A percentile compares a stretch with the other conserved stretches of the same genome.
These are phyloP conservation scores for Melocanna baccifera DNA, from an alignment of 176 grass and related monocot species.

Conservation along the genomic window DNA sequence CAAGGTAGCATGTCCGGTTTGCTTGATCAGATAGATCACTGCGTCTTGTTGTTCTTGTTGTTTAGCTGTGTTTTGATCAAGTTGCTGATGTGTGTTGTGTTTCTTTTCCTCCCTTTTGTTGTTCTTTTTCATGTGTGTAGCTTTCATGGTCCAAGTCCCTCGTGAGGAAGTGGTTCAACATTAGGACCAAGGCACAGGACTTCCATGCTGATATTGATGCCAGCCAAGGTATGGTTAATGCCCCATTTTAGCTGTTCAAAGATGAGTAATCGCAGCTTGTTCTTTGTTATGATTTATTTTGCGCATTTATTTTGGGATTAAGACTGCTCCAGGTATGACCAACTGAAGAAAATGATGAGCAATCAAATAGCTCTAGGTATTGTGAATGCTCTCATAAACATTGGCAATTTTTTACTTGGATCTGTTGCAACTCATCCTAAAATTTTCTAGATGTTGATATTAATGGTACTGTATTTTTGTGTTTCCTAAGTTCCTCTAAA, in stretches of 20 bases:
- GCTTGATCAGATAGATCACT: not conserved
- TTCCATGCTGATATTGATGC: slow-evolving; percentile 72
- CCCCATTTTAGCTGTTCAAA: slow-evolving; percentile 26
- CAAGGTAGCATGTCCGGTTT: slow-evolving; percentile 48
- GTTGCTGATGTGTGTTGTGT: slow-evolving; percentile 31
- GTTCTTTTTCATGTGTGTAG: slow-evolving; percentile 39
- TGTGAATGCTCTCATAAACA: not conserved
- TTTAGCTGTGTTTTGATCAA: slow-evolving; percentile 20
- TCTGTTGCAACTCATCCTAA: not conserved
- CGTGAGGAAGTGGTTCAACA: slow-evolving; percentile 84
- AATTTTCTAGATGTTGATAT: not conserved
- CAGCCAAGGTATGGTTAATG: slow-evolving; percentile 50
- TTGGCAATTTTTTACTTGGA: slow-evolving; percentile 2
- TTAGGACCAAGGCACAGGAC: slow-evolving; percentile 63
- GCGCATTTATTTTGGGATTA: slow-evolving; percentile 21
- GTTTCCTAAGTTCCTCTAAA: not conserved
- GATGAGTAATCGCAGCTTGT: not conserved
- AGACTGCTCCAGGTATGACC: not conserved
- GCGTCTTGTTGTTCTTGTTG: not conserved
- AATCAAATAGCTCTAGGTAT: slow-evolving; percentile 59
- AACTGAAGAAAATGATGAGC: slow-evolving; percentile 50
- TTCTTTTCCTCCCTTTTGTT: slow-evolving; percentile 12
- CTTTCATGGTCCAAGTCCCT: slow-evolving; percentile 91
- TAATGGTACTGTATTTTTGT: not conserved
- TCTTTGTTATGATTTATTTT: not conserved